Evolutionary conservation across 139 green algal species (phyloP), one percentile per base, ranked within the genome.

Genomic region (Yamagishiella unicocca): DNA sequence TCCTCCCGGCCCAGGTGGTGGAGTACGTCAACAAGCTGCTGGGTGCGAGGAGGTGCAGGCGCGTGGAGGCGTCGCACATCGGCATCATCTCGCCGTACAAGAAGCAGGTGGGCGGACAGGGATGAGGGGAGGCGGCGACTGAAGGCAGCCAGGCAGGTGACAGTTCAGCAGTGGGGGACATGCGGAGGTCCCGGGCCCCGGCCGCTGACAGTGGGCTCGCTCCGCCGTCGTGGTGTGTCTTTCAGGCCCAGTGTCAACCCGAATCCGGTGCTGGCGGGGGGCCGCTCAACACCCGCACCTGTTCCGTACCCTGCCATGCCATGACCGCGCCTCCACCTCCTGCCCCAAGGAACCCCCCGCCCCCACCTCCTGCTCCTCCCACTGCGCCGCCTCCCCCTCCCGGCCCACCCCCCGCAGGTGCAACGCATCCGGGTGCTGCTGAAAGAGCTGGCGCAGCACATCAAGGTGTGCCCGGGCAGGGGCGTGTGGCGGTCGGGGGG

Each of bases 81-180:
- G 91, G 83, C 35, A 46, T 92, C 54, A 90, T 94, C 74, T 88
- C 91, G 40, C 89, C 91, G 9, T 94, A 92, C 84, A 72, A 85
- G 40, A 89, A 85, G 87, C 91, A 94, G 87, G 91, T 92, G n/a
- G 8, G 74, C 14, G 10, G 22, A 27, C 38, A 27, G 58, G 19
- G 58, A 24, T 67, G 58, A 9, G 22, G 22, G 58, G 58, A 24
- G 58, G 58, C 6, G 58, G 58, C 6, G 58, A 58, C 17, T 12
- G n/a, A n/a, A n/a, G n/a, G n/a, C n/a, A n/a, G n/a, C n/a, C n/a
- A n/a, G n/a, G n/a, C n/a, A n/a, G n/a, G n/a, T n/a, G n/a, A n/a
- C n/a, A n/a, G n/a, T n/a, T n/a, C n/a, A n/a, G n/a, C n/a, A n/a
- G n/a, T n/a, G n/a, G n/a, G n/a, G n/a, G n/a, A n/a, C n/a, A n/a